phyloP scores from a whole-genome alignment of 1,139 yeast species.

The Komagataea norvegica region DNA sequence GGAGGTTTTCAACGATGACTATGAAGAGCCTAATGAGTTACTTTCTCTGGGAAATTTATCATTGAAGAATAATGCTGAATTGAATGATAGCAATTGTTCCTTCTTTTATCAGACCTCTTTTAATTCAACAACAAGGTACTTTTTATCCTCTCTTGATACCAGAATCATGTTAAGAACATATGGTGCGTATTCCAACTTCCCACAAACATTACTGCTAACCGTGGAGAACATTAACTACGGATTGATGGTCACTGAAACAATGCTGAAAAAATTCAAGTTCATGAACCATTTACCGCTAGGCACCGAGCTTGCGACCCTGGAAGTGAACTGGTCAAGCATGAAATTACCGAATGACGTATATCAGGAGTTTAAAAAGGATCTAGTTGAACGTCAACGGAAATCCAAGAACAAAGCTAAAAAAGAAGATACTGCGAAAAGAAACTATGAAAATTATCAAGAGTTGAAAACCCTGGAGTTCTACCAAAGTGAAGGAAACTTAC shows the following conservation, averaged over 20 bases:
- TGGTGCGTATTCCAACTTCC: conserved; percentile 60
- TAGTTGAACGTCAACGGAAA: conserved; percentile 53
- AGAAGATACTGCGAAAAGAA: conserved; percentile 61
- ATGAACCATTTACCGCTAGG: conserved; percentile 81
- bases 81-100: conserved; percentile 39
- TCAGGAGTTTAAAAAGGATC: conserved; percentile 51
- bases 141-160: conserved; percentile 74
- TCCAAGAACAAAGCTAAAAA: conserved; percentile 49
- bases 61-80: conserved; percentile 18
- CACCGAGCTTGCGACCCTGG: conserved; percentile 77
- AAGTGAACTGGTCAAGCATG: conserved; percentile 66
- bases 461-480: conserved; percentile 51
- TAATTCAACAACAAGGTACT: conserved; percentile 58
- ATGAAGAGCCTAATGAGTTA: conserved; percentile 20
- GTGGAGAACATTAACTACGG: conserved; percentile 72
- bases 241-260: conserved; percentile 46
- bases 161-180: conserved; percentile 63
- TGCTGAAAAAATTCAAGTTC: conserved; percentile 61
- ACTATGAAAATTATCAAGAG: conserved; percentile 63
- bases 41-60: conserved; percentile 20
- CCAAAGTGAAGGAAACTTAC: conserved; percentile 9
- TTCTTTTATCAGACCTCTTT: conserved; percentile 73
- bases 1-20: conserved; percentile 16
- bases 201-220: conserved; percentile 53
- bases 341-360: conserved; percentile 49